These are phyloP conservation scores for Dovyalis caffra DNA, from an alignment of 345 rosid genomes.

Conservation along the genomic window DNA sequence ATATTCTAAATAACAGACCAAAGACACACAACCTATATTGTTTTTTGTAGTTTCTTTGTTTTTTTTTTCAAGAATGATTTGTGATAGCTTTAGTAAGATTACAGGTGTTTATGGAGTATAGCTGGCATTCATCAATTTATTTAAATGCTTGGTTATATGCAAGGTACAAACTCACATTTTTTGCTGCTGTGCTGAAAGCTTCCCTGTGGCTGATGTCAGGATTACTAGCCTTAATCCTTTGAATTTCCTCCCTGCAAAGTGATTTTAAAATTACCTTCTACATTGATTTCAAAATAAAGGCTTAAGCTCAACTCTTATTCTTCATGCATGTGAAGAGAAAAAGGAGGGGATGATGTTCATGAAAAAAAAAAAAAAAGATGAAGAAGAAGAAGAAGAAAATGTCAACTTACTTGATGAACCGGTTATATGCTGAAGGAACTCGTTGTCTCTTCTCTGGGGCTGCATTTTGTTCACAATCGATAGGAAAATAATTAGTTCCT, in stretches of 20 bases:
- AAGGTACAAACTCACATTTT: constrained; percentile 61
- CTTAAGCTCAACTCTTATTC: background rate
- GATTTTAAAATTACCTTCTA: background rate
- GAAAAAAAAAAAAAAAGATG: no score
- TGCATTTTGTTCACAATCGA: constrained; percentile 36
- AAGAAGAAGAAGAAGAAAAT: background rate
- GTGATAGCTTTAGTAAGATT: no score
- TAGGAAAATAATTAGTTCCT: background rate
- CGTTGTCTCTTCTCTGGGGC: constrained; percentile 99
- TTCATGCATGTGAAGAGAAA: background rate
- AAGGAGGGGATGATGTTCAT: no score
- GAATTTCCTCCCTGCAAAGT: constrained; percentile 81
- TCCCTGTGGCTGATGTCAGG: constrained; percentile 97
- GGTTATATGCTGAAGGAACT: constrained; percentile 96
- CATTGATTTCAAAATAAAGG: background rate
- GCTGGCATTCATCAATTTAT: no score
- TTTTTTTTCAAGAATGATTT: no score
- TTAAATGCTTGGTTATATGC: no score
- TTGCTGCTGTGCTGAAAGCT: constrained; percentile 98
- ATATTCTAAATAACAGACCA: no score
- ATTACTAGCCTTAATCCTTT: constrained; percentile 91
- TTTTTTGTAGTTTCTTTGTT: no score
- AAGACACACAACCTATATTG: no score
- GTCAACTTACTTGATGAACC: constrained; percentile 81
- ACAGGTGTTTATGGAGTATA: no score